Base-by-base conservation (phyloP, 1,284 basidiomycete genomes). In the Mycena sp. region DNA sequence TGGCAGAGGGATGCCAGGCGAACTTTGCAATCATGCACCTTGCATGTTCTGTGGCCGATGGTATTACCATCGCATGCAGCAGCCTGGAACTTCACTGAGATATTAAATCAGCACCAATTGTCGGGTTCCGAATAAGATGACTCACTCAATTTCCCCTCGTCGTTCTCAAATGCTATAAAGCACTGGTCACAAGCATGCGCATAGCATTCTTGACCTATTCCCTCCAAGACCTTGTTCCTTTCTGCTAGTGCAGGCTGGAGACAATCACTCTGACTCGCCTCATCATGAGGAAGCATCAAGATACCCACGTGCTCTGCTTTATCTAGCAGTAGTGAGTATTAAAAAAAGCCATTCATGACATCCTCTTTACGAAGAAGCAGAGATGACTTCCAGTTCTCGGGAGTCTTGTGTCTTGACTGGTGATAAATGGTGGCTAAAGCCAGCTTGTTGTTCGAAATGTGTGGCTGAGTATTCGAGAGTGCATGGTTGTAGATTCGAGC, bases 161-260 rank as follows among this genome's bases (percentile, higher is more conserved):
- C 38, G n/a, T 55, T 28, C 21, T 53, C 29, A 4, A 45, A 26
- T 3, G 56, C 16, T 4, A 29, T 6, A 35, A 57, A 57, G 25
- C 55, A 57, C 9, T 63, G 65, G 21, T 62, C 41, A 30, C 67
- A 68, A 9, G 53, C 59, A 60, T 66, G 67, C 2, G 41, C 38
- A 11, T 48, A 63, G 52, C 59, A 32, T 28, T 51, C 49, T 12
- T 60, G 58, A 17, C 58, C 50, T 9, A 23, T 60, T 19, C 58
- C 58, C 23, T 60, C 49, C 40, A 53, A 44, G 2, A 23, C 49
- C 1, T 21, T 52, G 35, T 60, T 60, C 17, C 58, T 25, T 14
- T 60, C 50, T n/a, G 40, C 37, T 0, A 64, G 52, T 3, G 51
- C 67, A 26, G 64, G 55, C 43, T 64, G 63, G 7, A 57, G 45